Base-by-base conservation (phyloP, 495 filamentous ascomycete species). In the Hapsidospora chrysogenum region DNA sequence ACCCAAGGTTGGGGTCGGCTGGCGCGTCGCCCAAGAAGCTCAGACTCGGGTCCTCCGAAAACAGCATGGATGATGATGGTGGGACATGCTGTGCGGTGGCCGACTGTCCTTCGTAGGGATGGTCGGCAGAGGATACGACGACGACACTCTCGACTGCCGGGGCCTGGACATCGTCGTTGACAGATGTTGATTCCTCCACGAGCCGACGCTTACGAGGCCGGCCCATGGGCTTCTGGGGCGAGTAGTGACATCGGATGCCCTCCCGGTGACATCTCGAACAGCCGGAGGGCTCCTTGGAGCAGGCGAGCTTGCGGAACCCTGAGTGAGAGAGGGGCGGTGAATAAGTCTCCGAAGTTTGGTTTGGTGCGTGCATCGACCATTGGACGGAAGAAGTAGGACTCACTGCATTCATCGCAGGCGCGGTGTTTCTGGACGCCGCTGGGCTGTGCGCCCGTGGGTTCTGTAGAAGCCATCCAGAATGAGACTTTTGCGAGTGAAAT, bases 321-420 rank as follows among this genome's bases (percentile, higher is more conserved):
- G 41, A 33, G 43, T 26, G 11, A 15, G 38, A 33, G 21, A 44
- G 14, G 22, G 6, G 11, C 11, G 23, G 23, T n/a, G 3, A 36
- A 17, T 46, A 22, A 36, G 19, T 44, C 33, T 38, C 21, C 21
- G 37, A 43, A 20, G 17, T 18, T 23, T 23, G 29, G n/a, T n/a
- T n/a, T n/a, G n/a, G n/a, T n/a, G n/a, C n/a, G n/a, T n/a, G n/a
- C n/a, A n/a, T n/a, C n/a, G n/a, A n/a, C n/a, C n/a, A n/a, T n/a
- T n/a, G n/a, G n/a, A n/a, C n/a, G n/a, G n/a, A n/a, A n/a, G n/a
- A n/a, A n/a, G n/a, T 17, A 31, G n/a, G 35, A 56, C 68, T 36
- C 65, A 72, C 72, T 64, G 49, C 71, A 75, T 49, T 77, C 68
- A 41, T 77, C 72, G 45, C 72, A 77, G 30, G 70, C 69, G 23